A percentile compares a stretch with the other conserved stretches of the same genome.
phyloP scores from a whole-genome alignment of 1,139 yeast genomes.

The Blastobotrys arbuscula region DNA sequence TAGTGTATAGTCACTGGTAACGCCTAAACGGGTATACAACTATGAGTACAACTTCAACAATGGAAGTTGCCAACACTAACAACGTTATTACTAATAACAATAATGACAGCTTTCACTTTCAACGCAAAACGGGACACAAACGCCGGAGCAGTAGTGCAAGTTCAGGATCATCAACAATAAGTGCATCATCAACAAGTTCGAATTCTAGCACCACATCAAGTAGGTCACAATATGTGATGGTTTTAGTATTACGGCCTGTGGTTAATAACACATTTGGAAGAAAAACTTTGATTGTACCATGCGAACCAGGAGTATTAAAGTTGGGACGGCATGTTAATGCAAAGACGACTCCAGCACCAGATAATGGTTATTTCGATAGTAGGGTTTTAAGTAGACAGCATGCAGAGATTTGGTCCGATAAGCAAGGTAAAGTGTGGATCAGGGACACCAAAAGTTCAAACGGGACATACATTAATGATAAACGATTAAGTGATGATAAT shows the following conservation, averaged over 20 bases:
- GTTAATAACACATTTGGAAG: conserved; percentile 74
- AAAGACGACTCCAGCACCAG: conserved; percentile 64
- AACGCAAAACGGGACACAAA: not conserved
- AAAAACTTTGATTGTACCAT: conserved; percentile 75
- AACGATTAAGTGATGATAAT: conserved; percentile 56
- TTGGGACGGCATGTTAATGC: conserved; percentile 83
- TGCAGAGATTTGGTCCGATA: conserved; percentile 80
- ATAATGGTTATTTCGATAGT: conserved; percentile 92
- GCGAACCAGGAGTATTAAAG: conserved; percentile 74
- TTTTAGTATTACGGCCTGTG: conserved; percentile 64
- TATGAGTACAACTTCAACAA: not conserved
- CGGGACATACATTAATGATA: conserved; percentile 86
- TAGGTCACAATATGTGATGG: conserved; percentile 37
- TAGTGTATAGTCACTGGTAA: no score
- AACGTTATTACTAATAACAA: not conserved
- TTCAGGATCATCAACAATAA: not conserved
- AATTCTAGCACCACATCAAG: conserved; percentile 6
- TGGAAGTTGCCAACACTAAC: not conserved
- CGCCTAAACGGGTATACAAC: no score
- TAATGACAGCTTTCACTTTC: not conserved
- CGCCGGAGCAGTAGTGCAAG: conserved; percentile 2
- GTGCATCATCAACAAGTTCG: not conserved
- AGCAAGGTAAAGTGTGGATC: conserved; percentile 62
- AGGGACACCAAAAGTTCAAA: conserved; percentile 87
- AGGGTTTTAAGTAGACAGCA: conserved; percentile 89